Evolutionary conservation across 2,329 filamentous ascomycete genomes (phyloP), one percentile per base, ranked within the genome.

Genomic region (Fusarium stilboides): DNA sequence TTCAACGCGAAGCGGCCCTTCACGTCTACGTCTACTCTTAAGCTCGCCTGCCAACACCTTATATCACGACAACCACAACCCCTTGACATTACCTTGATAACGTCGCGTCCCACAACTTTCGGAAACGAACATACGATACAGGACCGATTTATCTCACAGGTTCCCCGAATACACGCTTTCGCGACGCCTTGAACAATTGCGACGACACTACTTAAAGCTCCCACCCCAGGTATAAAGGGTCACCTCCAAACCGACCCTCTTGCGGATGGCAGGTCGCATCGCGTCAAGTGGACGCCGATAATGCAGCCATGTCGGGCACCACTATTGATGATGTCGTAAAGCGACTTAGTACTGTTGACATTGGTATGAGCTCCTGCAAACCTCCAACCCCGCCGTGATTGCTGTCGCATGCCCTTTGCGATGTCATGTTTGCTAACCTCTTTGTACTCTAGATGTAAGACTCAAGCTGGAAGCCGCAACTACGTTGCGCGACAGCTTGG

Each of bases 401-500:
- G 51, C 49, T 70, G 68, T 75, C 71, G 69, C 71, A 75, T 68
- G 43, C 49, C 45, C 37, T 49, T 43, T 24, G 14, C 6, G 46
- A 49, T 50, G 19, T 36, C 26, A 24, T n/a, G 37, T 53, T 54
- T 46, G 43, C 59, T 61, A 42, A 70, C 54, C 9, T 31, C 15
- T 33, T 44, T 61, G 6, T 42, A 55, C 24, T 60, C 19, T 65
- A 97, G 96, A 98, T 83, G 83, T 91, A 61, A 93, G 93, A 82
- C 82, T 89, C 61, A 97, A 94, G 83, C 88, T 92, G 66, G 93
- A 94, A 75, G 90, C 94, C 69, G 94, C 95, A 66, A 90, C 91
- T 53, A 92, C 94, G 70, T 86, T 99, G 75, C 93, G 96, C 78
- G 97, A 99, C 81, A 94, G 88, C 75, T 90, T 98, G 72, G 97